Evolutionary conservation across 2,329 filamentous ascomycete species (phyloP).

Genomic region (Fusarium sp.): DNA sequence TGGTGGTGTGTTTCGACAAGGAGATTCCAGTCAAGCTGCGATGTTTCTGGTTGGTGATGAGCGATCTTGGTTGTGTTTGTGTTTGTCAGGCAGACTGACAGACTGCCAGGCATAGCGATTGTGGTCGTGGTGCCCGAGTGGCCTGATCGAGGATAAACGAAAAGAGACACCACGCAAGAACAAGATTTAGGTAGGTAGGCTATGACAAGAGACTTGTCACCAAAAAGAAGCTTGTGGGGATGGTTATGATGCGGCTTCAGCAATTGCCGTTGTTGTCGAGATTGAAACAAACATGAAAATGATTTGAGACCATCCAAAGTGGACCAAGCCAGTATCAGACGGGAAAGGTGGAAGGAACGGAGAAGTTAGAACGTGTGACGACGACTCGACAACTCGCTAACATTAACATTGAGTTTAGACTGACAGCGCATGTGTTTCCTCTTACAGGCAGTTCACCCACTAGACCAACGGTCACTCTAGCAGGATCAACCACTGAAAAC

Average conservation of each 20-base stretch:
- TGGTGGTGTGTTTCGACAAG: conserved; percentile 39
- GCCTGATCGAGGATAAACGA: conserved; percentile 23
- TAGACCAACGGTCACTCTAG: conserved; percentile 24
- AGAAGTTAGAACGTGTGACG: conserved; percentile 24
- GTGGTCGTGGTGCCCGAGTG: conserved; percentile 25
- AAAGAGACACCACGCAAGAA: conserved; percentile 5
- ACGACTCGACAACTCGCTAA: conserved; percentile 7
- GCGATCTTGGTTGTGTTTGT: conserved; percentile 1
- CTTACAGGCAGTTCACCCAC: conserved; percentile 30
- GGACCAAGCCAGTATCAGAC: conserved; percentile 33
- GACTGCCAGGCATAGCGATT: not conserved
- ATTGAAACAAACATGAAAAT: conserved; percentile 42
- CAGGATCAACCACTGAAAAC: conserved; percentile 22
- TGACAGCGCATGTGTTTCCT: conserved; percentile 22
- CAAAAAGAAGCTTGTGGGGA: conserved; percentile 33
- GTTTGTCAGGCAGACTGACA: conserved; percentile 12
- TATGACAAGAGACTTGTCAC: conserved; percentile 4
- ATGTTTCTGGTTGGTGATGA: conserved; percentile 6
- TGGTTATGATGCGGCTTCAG: conserved; percentile 16
- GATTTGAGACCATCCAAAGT: conserved; percentile 26
- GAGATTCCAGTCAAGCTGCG: conserved; percentile 8
- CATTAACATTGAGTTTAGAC: conserved; percentile 14
- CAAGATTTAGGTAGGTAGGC: conserved; percentile 2
- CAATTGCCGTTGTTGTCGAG: conserved; percentile 20
- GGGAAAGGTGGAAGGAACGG: conserved; percentile 25